Percentiles rank a stretch among this genome's conserved stretches.
phyloP scores from a whole-genome alignment of 306 rosid genomes.

The Cucurbita maxima region DNA sequence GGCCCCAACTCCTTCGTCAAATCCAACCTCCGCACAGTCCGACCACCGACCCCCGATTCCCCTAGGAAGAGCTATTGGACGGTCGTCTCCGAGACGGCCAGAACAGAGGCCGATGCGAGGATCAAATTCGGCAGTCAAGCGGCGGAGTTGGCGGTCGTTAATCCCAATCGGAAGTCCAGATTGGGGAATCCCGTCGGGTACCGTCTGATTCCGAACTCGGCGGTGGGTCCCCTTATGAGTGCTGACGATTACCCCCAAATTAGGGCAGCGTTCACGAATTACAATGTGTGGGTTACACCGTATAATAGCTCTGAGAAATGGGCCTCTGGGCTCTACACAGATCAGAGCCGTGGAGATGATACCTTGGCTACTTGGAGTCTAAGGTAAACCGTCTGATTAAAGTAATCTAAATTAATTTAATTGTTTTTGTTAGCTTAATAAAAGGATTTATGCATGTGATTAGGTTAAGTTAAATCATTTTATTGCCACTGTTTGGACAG shows the following conservation, averaged over 20 bases:
- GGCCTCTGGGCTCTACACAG: conserved; percentile 25
- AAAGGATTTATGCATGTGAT: background rate
- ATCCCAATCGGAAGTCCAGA: conserved; percentile 15
- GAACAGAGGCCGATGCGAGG: background rate
- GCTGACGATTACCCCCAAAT: conserved; percentile 43
- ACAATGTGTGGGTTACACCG: conserved; percentile 36
- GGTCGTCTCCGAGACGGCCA: background rate
- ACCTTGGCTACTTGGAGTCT: conserved; percentile 30
- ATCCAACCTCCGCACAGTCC: background rate
- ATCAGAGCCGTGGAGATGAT: conserved; percentile 38
- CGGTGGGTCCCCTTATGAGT: conserved; percentile 20
- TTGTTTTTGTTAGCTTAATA: background rate
- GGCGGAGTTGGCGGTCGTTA: conserved; percentile 7
- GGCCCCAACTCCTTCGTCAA: conserved; percentile 36
- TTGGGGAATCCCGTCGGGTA: conserved; percentile 33
- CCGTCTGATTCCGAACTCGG: conserved; percentile 24
- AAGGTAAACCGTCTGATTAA: background rate
- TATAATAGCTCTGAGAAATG: conserved; percentile 47
- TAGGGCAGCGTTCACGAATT: conserved; percentile 35
- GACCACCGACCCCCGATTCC: background rate
- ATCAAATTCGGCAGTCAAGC: background rate
- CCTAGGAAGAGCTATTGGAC: background rate
- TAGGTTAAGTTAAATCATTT: background rate
- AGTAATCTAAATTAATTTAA: too few species aligned
- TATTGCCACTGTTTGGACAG: background rate